Base-by-base conservation (phyloP, 176 grass and related monocot species). In the Alopecurus myosuroides region DNA sequence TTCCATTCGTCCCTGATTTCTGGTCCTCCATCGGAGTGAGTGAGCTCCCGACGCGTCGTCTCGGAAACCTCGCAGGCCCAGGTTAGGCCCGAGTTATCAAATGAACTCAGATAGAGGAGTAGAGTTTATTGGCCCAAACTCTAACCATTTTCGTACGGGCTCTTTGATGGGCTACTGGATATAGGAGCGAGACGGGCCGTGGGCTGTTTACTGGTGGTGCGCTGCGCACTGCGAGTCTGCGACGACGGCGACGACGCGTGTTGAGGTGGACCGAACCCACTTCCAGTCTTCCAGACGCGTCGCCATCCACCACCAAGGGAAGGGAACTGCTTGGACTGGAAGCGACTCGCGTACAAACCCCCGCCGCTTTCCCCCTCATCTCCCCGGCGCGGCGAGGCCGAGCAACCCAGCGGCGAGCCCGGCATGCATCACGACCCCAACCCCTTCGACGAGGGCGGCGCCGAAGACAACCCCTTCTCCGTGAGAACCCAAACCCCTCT, bases 381-480 rank as follows among this genome's bases (percentile, higher is more conserved):
- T 4, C 22, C 4, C 26, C 56, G 13, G 13, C 74, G 37, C 73
- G 42, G 72, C 65, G 65, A 73, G 30, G 40, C 77, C 50, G 88
- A 57, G 77, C 70, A 22, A 20, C 58, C 78, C 22, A 11, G 77
- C 39, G 85, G 77, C 78, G 79, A 77, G 65, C 28, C 37, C 40
- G 29, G 31, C 66, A 90, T 90, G 88, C 88, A 92, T 87, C 87
- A 80, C 89, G 94, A 97, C 76, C 89, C 94, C 50, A 97, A 94
- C 79, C 94, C 94, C 87, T 97, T 94, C 80, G 92, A 94, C 77
- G 92, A 97, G 78, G 89, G 82, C 40, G 45, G 22, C 79, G 87
- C 80, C 42, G 88, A 89, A 22, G 91, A 91, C 39, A 89, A 84
- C 81, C 89, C 89, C 75, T 91, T 86, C 89, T 92, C 92, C 36